Base-by-base conservation (phyloP, 2,329 filamentous ascomycete genomes). In the Plenodomus lindquistii region DNA sequence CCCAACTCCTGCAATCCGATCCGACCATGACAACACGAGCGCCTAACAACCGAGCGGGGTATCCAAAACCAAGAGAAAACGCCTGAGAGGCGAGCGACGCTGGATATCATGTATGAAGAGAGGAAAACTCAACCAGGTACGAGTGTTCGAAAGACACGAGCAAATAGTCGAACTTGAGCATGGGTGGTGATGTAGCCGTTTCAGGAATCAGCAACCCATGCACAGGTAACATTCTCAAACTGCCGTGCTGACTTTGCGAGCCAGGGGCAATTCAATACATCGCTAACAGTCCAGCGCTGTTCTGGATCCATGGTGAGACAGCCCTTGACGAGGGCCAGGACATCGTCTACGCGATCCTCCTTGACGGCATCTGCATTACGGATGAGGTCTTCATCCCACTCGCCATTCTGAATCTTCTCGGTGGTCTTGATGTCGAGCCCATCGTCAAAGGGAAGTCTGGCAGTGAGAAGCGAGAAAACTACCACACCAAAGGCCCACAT, bases 401-500 rank as follows among this genome's bases (percentile, higher is more conserved):
- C 78, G 5, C 84, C 84, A 15, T 75, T 76, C 22, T 81, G 66
- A 48, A 88, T 87, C 57, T 83, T 81, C 51, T 79, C 77, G 46
- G 80, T 79, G 3, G 85, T 77, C 47, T 81, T 81, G 39, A 82
- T 79, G 38, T 81, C 75, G 54, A 87, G 81, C 0, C 77, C 67
- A 57, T 86, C 81, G 40, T 82, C 78, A 70, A 87, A 88, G 0
- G 85, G 85, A 5, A 86, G 75, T 4, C 78, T 77, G 15, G 84
- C 84, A 0, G 83, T 83, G 19, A 86, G 70, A 19, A 87, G 71
- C 1, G 82, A 78, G 60, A 81, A 87, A 3, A 85, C 73, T 10
- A 85, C 80, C 8, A 87, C 82, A 4, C 85, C 85, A 58, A 82
- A 85, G 2, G 85, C 84, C 85, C 85, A 88, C 2, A 87, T 77